These are phyloP conservation scores for Macrotyloma uniflorum DNA, from an alignment of 306 rosid genomes.

Conservation along the genomic window DNA sequence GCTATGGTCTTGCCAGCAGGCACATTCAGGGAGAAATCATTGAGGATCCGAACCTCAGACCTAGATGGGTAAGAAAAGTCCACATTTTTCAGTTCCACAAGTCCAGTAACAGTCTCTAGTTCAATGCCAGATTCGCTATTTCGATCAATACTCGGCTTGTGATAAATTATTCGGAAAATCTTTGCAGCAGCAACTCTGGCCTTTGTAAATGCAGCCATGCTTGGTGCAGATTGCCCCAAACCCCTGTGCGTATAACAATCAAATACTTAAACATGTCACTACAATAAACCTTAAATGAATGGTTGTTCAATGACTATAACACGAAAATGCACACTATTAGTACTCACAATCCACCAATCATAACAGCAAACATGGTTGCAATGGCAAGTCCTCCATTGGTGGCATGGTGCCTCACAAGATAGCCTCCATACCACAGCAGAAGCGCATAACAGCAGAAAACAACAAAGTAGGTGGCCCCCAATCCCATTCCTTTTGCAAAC, in stretches of 20 bases:
- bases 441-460: constrained; percentile 98
- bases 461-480: constrained; percentile 96
- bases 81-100: constrained; percentile 80
- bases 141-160: constrained; percentile 80
- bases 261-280: not conserved
- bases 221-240: constrained; percentile 95
- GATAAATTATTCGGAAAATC: constrained; percentile 83
- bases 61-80: constrained; percentile 93
- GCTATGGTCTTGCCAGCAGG: constrained; percentile 98
- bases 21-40: constrained; percentile 71
- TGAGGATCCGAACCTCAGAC: constrained; percentile 77
- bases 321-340: not conserved
- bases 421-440: constrained; percentile 97
- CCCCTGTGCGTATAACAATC: constrained; percentile 53
- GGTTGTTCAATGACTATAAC: not conserved
- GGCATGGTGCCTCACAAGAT: constrained; percentile 82
- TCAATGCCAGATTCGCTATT: constrained; percentile 78
- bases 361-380: constrained; percentile 96
- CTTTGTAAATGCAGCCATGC: constrained; percentile 92
- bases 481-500: constrained; percentile 90
- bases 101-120: constrained; percentile 76
- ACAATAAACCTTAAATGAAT: not conserved
- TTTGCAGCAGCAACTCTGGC: constrained; percentile 96
- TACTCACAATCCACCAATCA: constrained; percentile 95
- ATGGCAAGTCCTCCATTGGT: constrained; percentile 99